These are phyloP conservation scores for Oryza brachyantha DNA, from an alignment of 176 grass and related monocot species.

Conservation along the genomic window DNA sequence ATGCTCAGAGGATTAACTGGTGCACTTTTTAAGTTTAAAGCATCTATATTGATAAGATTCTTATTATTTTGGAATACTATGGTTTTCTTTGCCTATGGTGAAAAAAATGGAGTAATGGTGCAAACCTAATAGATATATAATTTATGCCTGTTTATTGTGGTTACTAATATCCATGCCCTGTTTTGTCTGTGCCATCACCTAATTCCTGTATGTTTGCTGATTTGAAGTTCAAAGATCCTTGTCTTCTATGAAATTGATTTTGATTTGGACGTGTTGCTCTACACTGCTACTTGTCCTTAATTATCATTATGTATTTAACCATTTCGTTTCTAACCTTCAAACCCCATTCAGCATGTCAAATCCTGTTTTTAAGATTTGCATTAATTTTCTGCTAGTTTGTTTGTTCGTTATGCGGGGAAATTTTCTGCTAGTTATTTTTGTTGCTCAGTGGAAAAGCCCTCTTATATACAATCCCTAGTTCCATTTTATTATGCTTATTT, in stretches of 20 bases:
- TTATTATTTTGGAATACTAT: background rate
- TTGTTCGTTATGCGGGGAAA: background rate
- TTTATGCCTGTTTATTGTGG: background rate
- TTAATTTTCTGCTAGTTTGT: background rate
- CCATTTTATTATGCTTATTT: constrained; percentile 14
- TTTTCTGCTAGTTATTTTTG: background rate
- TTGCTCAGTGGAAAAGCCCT: background rate
- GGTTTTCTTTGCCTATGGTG: background rate
- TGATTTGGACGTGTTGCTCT: background rate
- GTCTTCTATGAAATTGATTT: background rate
- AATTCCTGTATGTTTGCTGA: background rate
- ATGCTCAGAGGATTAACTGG: background rate
- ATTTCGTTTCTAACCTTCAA: background rate
- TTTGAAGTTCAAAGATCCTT: background rate
- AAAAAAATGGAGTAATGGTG: background rate
- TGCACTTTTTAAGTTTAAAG: background rate
- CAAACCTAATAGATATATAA: background rate
- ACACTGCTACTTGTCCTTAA: background rate
- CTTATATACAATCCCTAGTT: background rate
- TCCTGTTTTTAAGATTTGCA: constrained; percentile 17
- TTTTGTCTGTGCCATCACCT: background rate
- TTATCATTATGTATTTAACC: background rate
- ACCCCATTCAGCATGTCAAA: background rate
- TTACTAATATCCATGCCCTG: background rate
- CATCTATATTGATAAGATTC: background rate